Base-by-base conservation (phyloP, 2,329 filamentous ascomycete genomes). In the Didymosphaeria variabile region DNA sequence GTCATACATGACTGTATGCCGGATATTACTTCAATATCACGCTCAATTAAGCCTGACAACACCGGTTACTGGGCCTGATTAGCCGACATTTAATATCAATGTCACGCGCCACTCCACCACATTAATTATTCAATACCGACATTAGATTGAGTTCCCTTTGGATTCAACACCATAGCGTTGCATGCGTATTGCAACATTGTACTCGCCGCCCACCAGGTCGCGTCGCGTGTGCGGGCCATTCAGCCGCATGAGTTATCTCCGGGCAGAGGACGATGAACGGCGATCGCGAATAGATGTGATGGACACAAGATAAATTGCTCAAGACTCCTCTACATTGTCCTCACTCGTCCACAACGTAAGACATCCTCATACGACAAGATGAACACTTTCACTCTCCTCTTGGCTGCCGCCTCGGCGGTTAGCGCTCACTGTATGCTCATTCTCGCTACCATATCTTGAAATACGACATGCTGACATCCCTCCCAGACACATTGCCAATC, bases 201-300 rank as follows among this genome's bases (percentile, higher is more conserved):
- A 7, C 38, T 31, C n/a, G 52, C 26, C 38, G 32, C 21, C 23
- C 15, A 38, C 26, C 26, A 44, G 36, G 52, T 44, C 38, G 52
- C 21, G 29, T 32, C 52, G 36, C 21, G n/a, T 32, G 38, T 26
- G 38, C 53, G 53, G 53, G 19, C 53, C 53, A 46, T 47, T 47
- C 42, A 55, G 45, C 53, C 53, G 53, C 42, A 46, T 21, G 51
- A 42, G n/a, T 55, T 55, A 34, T 55, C 23, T 46, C 53, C 40
- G 29, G 42, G 21, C 15, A n/a, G 9, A 8, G 10, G 21, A 46
- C 36, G 53, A 46, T 55, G 53, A n/a, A 21, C n/a, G n/a, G 40
- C 12, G 13, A 19, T 17, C 31, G 19, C n/a, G 31, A 46, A 15
- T 3, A 36, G 29, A 31, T 29, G 34, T 36, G 26, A 46, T 44